Evolutionary conservation across 164 flowering plant genomes (phyloP).

Genomic region (Magnolia sinica): DNA sequence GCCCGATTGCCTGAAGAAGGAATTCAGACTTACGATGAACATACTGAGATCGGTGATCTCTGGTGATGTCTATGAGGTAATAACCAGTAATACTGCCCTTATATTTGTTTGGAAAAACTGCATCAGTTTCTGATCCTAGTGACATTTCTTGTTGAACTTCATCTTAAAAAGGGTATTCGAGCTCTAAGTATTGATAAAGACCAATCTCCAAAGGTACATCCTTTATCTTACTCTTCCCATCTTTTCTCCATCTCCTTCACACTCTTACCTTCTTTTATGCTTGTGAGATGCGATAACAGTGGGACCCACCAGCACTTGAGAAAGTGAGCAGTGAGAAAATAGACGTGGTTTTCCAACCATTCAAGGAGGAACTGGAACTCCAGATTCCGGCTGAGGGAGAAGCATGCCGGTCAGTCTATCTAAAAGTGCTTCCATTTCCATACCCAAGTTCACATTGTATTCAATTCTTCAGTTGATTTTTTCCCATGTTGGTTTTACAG

Average conservation of each 20-base stretch:
- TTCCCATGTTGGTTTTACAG: slow-evolving; percentile 26
- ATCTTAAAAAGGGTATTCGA: slow-evolving; percentile 66
- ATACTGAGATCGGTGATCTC: slow-evolving; percentile 58
- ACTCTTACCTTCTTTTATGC: not conserved
- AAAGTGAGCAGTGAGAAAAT: slow-evolving; percentile 48
- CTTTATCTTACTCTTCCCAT: slow-evolving; percentile 8
- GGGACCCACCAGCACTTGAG: slow-evolving; percentile 62
- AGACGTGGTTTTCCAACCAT: slow-evolving; percentile 59
- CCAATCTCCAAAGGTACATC: slow-evolving; percentile 75
- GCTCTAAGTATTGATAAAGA: slow-evolving; percentile 89
- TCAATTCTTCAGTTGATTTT: not conserved
- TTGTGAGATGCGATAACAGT: slow-evolving; percentile 32
- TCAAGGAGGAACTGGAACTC: slow-evolving; percentile 59
- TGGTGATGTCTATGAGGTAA: slow-evolving; percentile 92
- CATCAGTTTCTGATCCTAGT: not conserved
- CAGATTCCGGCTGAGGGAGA: slow-evolving; percentile 58
- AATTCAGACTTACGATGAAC: slow-evolving; percentile 85
- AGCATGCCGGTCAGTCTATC: slow-evolving; percentile 41
- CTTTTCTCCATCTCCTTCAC: not conserved
- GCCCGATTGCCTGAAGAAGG: slow-evolving; percentile 72
- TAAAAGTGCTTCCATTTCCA: not conserved
- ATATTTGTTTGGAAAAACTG: not conserved
- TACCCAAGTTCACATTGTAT: not conserved
- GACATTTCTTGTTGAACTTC: slow-evolving; percentile 2
- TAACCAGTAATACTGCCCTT: not conserved